Percentiles rank a stretch among this genome's conserved stretches.
These are phyloP conservation scores for Emmonsia crescens DNA, from an alignment of 2,329 filamentous ascomycete genomes.

Conservation along the genomic window DNA sequence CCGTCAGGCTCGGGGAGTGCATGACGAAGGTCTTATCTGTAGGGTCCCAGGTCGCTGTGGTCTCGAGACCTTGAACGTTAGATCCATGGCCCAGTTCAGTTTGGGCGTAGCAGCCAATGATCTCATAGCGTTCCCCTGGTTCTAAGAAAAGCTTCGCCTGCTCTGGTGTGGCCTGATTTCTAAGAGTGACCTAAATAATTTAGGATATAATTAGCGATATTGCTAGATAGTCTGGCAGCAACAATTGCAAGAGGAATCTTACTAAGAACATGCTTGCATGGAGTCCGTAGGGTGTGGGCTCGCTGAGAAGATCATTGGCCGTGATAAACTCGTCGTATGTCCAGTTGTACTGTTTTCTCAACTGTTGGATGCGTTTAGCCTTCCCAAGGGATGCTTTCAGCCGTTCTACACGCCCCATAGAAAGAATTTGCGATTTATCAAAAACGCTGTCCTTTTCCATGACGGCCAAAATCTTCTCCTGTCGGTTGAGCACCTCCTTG, in stretches of 20 bases:
- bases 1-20: constrained; percentile 61
- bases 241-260: constrained; percentile 15
- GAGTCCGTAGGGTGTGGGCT: constrained; percentile 63
- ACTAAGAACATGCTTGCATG: constrained; percentile 62
- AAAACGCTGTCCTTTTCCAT: constrained; percentile 59
- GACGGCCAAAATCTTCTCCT: constrained; percentile 51
- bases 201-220: background rate
- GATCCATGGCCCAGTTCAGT: constrained; percentile 71
- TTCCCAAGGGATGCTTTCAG: constrained; percentile 60
- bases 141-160: constrained; percentile 65
- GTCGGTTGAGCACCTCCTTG: constrained; percentile 50
- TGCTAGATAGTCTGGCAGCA: background rate
- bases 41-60: constrained; percentile 61
- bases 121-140: constrained; percentile 56
- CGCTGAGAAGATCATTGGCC: constrained; percentile 59
- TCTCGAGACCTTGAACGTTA: constrained; percentile 63
- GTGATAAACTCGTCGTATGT: constrained; percentile 49
- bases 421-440: constrained; percentile 69
- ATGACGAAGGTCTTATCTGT: constrained; percentile 64
- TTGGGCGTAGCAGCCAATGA: constrained; percentile 71
- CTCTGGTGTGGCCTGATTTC: constrained; percentile 60
- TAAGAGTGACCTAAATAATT: constrained; percentile 49
- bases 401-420: constrained; percentile 56
- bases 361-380: constrained; percentile 57
- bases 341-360: constrained; percentile 59